Evolutionary conservation across 1,284 basidiomycete species (phyloP).

Genomic region (Mycena sp.): DNA sequence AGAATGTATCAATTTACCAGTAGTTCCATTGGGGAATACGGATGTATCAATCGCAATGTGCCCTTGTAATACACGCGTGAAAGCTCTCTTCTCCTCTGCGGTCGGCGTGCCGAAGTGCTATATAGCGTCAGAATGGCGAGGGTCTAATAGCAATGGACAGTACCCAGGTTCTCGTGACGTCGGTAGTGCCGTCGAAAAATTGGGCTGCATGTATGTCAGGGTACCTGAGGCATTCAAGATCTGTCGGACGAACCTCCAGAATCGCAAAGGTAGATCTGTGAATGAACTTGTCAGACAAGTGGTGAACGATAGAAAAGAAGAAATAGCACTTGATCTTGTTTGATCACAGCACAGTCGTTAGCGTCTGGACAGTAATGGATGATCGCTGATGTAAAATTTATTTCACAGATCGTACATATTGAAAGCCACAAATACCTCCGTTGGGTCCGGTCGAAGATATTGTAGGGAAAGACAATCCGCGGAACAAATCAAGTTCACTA

Average conservation of each 20-base stretch:
- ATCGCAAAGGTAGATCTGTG: constrained; percentile 92
- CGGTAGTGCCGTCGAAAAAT: constrained; percentile 94
- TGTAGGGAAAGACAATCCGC: constrained; percentile 91
- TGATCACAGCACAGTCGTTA: constrained; percentile 78
- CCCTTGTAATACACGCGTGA: constrained; percentile 95
- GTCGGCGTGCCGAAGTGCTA: constrained; percentile 93
- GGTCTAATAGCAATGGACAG: background rate
- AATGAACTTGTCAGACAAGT: background rate
- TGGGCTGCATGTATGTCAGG: constrained; percentile 62
- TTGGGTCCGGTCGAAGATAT: constrained; percentile 94
- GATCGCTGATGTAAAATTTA: constrained; percentile 84
- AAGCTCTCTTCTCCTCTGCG: constrained; percentile 85
- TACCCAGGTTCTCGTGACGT: constrained; percentile 91
- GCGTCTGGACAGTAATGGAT: constrained; percentile 93
- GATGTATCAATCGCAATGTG: constrained; percentile 92
- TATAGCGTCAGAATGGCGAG: constrained; percentile 6
- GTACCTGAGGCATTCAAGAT: background rate
- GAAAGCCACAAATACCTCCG: constrained; percentile 63
- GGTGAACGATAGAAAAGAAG: background rate
- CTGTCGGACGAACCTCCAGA: constrained; percentile 74
- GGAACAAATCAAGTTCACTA: constrained; percentile 81
- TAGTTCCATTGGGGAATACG: constrained; percentile 90
- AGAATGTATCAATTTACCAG: constrained; percentile 39
- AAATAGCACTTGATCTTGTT: constrained; percentile 70
- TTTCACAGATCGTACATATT: background rate